Evolutionary conservation across 2,329 filamentous ascomycete species (phyloP).

Genomic region (Sclerotiophoma versabilis): DNA sequence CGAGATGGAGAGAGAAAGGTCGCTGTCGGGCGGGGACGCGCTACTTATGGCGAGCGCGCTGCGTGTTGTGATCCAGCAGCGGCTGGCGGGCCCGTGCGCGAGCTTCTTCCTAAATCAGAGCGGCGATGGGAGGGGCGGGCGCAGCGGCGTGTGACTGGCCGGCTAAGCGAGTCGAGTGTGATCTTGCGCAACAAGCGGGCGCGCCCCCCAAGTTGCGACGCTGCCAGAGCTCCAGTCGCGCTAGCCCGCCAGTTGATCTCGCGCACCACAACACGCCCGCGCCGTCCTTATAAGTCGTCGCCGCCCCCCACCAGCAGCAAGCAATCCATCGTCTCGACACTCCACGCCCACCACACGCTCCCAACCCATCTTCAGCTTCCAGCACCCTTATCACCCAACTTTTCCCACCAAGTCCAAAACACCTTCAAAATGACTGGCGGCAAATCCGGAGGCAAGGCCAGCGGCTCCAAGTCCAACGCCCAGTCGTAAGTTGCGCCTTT

Average conservation of each 20-base stretch:
- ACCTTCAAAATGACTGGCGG: conserved; percentile 97
- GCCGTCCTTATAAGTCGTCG: conserved; percentile 51
- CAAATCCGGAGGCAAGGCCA: conserved; percentile 99
- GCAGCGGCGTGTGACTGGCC: conserved; percentile 22
- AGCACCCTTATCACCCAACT: conserved; percentile 30
- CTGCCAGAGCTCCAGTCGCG: conserved; percentile 31
- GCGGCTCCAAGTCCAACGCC: conserved; percentile 92
- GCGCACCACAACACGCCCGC: conserved; percentile 49
- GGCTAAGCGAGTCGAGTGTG: conserved; percentile 30
- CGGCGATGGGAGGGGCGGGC: conserved; percentile 30
- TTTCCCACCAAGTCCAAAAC: conserved; percentile 46
- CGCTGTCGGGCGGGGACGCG: conserved; percentile 52
- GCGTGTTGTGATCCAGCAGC: conserved; percentile 51
- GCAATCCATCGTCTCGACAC: conserved; percentile 50
- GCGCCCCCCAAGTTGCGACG: conserved; percentile 21
- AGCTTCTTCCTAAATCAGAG: conserved; percentile 10
- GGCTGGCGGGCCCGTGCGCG: conserved; percentile 41
- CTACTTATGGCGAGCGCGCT: conserved; percentile 52
- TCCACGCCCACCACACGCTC: conserved; percentile 40
- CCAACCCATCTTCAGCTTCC: conserved; percentile 25
- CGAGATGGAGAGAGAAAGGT: conserved; percentile 52
- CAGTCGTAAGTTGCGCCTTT: conserved; percentile 78
- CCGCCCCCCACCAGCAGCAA: conserved; percentile 48
- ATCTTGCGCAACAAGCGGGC: conserved; percentile 31
- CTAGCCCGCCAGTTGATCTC: conserved; percentile 49